Base-by-base conservation (phyloP, 768 basidiomycete genomes). In the Agaricus sinodeliciosus region DNA sequence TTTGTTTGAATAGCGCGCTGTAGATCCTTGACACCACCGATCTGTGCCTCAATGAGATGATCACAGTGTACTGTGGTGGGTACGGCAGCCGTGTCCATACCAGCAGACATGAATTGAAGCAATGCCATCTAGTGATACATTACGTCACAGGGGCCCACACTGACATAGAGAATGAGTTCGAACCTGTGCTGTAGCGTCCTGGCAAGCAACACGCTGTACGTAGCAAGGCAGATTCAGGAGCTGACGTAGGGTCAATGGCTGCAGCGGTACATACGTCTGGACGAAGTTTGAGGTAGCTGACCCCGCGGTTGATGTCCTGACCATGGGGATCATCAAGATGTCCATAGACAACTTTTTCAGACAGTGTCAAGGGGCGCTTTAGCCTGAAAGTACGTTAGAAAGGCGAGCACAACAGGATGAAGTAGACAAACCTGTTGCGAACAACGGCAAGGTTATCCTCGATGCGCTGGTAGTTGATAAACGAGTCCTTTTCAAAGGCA, bases 51-150 rank as follows among this genome's bases (percentile, higher is more conserved):
- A 64, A 99, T 97, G 66, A 99, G 80, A 73, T 99, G 95, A 74
- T 99, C 95, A 67, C 94, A 97, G 78, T 99, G 95, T 42, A 99
- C 96, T 58, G 96, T 95, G 59, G 95, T 95, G 31, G 95, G 95
- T 58, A 97, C 94, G 43, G 95, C 95, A 37, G 91, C 92, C 43
- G 93, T 95, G 67, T 91, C 91, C 81, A 99, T 94, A 58, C 95
- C 95, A 15, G 96, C 94, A 48, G 96, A 97, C 96, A 99, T 99
- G 82, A 99, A 99, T 79, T 99, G 96, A 59, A 99, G 80, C 52
- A 99, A 82, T 16, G 96, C 96, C 96, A 99, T 99, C 91, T 98
- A 68, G 48, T 6, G 51, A 40, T 39, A 51, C 13, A 60, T 70
- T 67, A 70, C 63, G 63, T 71, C 62, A 68, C 62, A 49, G 43